phyloP scores from a whole-genome alignment of 306 rosid species.

The Dryas drummondii region DNA sequence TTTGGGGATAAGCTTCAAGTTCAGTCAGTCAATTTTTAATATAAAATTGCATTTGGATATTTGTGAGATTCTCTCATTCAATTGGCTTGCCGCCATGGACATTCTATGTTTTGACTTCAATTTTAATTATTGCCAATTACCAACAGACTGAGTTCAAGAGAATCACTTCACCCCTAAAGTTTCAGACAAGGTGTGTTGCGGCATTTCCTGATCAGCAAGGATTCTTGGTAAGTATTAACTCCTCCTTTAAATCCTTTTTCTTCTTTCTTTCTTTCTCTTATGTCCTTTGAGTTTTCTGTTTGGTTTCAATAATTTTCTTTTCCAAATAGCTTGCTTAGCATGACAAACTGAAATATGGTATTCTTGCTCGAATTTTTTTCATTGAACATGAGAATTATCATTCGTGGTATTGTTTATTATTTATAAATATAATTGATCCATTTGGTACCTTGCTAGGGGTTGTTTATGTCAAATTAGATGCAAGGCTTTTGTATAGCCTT shows the following conservation, averaged over 20 bases:
- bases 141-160: constrained; percentile 78
- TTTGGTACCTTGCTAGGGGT: too few species aligned
- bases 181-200: constrained; percentile 94
- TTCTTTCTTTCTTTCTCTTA: background rate
- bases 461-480: too few species aligned
- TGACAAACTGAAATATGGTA: background rate
- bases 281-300: background rate
- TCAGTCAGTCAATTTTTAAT: background rate
- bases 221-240: constrained; percentile 57
- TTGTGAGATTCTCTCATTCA: background rate
- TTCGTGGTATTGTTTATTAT: too few species aligned
- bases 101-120: background rate
- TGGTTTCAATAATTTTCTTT: background rate
- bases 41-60: background rate
- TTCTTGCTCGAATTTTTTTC: too few species aligned
- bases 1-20: background rate
- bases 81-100: background rate
- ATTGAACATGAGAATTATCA: too few species aligned
- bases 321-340: background rate
- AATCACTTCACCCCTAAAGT: constrained; percentile 80
- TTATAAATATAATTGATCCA: too few species aligned
- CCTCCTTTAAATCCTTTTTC: background rate
- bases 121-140: constrained; percentile 19
- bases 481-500: too few species aligned
- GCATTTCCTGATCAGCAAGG: constrained; percentile 99